Percentiles rank a stretch among this genome's conserved stretches.
Conservation (phyloP, 148 eudicot species). For the Cornus controversa region DNA sequence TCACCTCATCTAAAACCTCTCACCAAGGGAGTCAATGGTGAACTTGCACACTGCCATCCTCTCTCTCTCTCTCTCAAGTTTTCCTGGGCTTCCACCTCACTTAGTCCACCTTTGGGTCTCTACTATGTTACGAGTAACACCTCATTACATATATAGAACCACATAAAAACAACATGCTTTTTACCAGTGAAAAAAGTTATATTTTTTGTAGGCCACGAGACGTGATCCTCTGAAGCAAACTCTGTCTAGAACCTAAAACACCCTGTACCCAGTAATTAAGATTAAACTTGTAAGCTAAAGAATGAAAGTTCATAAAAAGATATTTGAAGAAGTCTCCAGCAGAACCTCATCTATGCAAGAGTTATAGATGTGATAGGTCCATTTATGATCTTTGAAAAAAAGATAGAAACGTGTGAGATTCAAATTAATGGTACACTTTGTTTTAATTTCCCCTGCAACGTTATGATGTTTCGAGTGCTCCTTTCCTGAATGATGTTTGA, state of each 20-base stretch:
- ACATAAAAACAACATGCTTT: too few species aligned
- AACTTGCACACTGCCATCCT: too few species aligned
- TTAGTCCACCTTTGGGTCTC: too few species aligned
- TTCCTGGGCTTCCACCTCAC: too few species aligned
- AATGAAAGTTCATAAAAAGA: background rate
- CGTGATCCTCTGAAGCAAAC: background rate
- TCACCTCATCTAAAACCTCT: too few species aligned
- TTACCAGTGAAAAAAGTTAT: background rate
- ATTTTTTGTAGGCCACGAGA: background rate
- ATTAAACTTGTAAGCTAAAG: background rate
- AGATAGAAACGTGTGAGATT: background rate
- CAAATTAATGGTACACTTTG: background rate
- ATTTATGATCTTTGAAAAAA: background rate
- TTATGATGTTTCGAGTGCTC: background rate
- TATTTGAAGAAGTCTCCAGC: background rate
- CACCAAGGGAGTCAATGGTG: too few species aligned
- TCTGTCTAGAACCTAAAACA: conserved; percentile 1
- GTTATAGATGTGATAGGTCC: background rate
- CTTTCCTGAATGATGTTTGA: background rate
- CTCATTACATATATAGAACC: too few species aligned
- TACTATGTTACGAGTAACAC: too few species aligned
- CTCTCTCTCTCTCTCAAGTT: too few species aligned
- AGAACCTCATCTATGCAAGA: background rate
- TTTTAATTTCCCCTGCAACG: background rate
- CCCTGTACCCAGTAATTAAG: background rate